Percentiles rank a stretch among this genome's conserved stretches.
phyloP scores from a whole-genome alignment of 805 yeast genomes.

The Barnettozyma botsteinii region DNA sequence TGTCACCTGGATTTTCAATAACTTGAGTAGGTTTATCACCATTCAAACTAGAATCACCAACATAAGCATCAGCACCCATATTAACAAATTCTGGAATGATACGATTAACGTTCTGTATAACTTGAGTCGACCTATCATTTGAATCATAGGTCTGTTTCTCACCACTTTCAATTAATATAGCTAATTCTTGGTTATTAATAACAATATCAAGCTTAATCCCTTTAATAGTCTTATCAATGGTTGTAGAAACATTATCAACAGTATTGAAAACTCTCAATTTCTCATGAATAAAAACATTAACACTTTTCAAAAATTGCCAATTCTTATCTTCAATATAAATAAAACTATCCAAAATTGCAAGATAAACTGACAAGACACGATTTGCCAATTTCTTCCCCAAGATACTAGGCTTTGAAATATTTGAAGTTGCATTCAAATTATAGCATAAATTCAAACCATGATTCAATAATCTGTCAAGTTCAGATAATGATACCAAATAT shows the following conservation, averaged over 20 bases:
- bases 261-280: too few relatives aligned
- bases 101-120: too few relatives aligned
- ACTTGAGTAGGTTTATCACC: not conserved
- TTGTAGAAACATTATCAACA: not conserved
- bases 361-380: not conserved
- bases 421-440: not conserved
- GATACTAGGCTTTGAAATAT: not conserved
- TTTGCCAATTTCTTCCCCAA: not conserved
- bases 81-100: not conserved
- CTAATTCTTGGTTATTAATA: not conserved
- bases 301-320: not conserved
- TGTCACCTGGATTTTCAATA: not conserved
- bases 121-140: not conserved
- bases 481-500: not conserved
- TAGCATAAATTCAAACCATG: conserved; percentile 7
- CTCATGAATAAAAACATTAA: not conserved
- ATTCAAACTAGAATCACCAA: not conserved
- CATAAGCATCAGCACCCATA: not conserved
- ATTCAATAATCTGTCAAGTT: not conserved
- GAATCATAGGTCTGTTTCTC: not conserved
- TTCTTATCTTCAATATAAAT: not conserved
- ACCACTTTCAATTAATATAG: not conserved
- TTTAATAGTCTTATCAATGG: not conserved
- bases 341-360: not conserved
- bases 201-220: not conserved